Evolutionary conservation across 2,329 filamentous ascomycete genomes (phyloP), one percentile per base, ranked within the genome.

Genomic region (Colletotrichum sidae): DNA sequence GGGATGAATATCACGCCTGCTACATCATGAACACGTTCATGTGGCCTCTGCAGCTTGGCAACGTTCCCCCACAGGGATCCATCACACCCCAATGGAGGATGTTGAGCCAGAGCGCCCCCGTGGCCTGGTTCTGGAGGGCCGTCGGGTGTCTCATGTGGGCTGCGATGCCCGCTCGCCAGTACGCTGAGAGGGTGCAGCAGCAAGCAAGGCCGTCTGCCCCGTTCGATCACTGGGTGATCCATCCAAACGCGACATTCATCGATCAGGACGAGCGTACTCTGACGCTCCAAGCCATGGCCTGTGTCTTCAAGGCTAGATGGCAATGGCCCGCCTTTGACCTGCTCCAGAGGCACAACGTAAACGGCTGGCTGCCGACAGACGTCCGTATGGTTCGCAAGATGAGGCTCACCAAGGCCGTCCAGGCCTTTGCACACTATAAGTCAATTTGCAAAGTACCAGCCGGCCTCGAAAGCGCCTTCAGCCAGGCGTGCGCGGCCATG

Each of bases 71-170:
- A 25, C 25, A 25, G 25, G 25, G 25, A 25, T 25, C 25, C 4
- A 4, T 4, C 4, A 4, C 25, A 25, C 25, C 25, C 25, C 25
- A 25, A 25, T 25, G 25, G 25, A 25, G 25, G 25, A 25, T 25
- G 25, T 25, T 25, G 25, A 25, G 25, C 25, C 25, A 56, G 39
- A n/a, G 34, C 3, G 53, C 25, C 7, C 17, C 45, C 9, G 46
- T 38, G 8, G 33, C 44, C 17, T 67, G 65, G 65, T 67, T 67
- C 56, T 67, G 54, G 38, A 55, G 65, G 3, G 65, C 65, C 4
- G 9, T 67, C 33, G 62, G 55, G 8, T 44, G 45, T 9, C 38
- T 67, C 8, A 12, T 61, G 2, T 10, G 8, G 6, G 65, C 65
- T 4, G 44, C 61, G 4, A 25, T 67, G 11, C 65, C 65, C 12